Evolutionary conservation across 2,329 filamentous ascomycete species (phyloP).

Genomic region (Cladosporium sp.): DNA sequence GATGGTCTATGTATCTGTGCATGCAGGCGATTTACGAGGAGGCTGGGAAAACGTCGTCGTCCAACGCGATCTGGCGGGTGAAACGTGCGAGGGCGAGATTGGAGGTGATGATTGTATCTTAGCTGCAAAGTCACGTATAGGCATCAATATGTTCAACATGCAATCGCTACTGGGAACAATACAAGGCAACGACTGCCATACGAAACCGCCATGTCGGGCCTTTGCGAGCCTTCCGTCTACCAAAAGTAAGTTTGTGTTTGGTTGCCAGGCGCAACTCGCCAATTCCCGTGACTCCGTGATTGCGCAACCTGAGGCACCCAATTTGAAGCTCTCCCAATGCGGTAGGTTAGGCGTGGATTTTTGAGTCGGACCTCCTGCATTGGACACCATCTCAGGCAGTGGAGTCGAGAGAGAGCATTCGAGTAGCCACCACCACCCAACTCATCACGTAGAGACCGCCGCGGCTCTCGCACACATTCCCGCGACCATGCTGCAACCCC

Average conservation of each 20-base stretch:
- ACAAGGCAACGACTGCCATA: too few species aligned
- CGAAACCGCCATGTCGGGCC: neutral
- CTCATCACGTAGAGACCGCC: neutral
- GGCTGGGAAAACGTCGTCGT: neutral
- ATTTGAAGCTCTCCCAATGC: neutral
- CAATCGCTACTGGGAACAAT: too few species aligned
- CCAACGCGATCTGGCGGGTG: neutral
- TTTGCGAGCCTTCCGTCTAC: neutral
- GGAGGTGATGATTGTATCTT: neutral
- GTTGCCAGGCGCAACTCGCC: neutral
- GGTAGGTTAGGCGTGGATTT: neutral
- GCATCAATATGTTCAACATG: too few species aligned
- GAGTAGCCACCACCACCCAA: neutral
- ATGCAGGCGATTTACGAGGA: neutral
- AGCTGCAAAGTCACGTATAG: too few species aligned
- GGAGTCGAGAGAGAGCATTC: too few species aligned
- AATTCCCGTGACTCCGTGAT: neutral
- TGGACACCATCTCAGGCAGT: neutral
- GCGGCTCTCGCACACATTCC: conserved; percentile 3
- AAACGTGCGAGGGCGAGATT: neutral
- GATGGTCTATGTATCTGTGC: too few species aligned
- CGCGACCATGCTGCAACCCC: conserved; percentile 60
- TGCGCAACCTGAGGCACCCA: neutral
- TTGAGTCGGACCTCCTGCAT: neutral
- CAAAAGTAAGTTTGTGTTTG: neutral